Conservation (phyloP, 208 protist genomes). For the Novymonas esmeraldas region DNA sequence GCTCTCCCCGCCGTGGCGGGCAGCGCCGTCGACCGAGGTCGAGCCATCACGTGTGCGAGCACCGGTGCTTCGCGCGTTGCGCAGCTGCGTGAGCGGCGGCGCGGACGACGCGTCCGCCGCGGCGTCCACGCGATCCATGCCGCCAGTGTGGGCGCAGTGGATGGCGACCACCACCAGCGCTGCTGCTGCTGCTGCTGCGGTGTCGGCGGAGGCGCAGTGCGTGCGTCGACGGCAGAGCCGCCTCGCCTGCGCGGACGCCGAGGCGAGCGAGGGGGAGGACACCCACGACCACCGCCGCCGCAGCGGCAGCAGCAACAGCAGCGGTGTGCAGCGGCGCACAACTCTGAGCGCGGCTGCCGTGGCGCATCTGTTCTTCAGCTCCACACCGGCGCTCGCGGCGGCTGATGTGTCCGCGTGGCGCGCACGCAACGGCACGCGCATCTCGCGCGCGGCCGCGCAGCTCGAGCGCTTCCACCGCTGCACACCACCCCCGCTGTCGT, state of each 20-base stretch:
- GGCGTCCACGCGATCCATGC: no score
- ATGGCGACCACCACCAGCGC: no score
- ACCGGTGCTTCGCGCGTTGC: no score
- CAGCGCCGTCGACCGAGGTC: no score
- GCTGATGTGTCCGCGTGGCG: background rate
- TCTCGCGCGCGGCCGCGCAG: background rate
- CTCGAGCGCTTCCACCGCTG: constrained; percentile 10
- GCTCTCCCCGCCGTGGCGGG: no score
- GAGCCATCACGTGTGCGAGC: no score
- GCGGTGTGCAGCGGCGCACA: background rate
- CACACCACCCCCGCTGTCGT: no score
- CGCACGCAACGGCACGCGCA: background rate
- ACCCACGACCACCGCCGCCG: no score
- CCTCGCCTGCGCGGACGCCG: constrained; percentile 11
- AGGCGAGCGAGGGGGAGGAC: background rate
- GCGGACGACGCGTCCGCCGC: no score
- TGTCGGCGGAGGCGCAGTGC: background rate
- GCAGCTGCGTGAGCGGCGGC: no score
- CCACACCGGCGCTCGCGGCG: constrained; percentile 4
- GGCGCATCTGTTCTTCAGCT: constrained; percentile 11
- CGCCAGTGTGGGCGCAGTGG: no score
- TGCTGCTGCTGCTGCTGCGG: no score
- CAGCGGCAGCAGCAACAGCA: constrained; percentile 9
- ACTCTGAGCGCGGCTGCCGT: background rate
- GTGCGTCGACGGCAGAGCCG: background rate